Evolutionary conservation across 2,329 filamentous ascomycete genomes (phyloP).

Genomic region (Blastomyces gilchristii): DNA sequence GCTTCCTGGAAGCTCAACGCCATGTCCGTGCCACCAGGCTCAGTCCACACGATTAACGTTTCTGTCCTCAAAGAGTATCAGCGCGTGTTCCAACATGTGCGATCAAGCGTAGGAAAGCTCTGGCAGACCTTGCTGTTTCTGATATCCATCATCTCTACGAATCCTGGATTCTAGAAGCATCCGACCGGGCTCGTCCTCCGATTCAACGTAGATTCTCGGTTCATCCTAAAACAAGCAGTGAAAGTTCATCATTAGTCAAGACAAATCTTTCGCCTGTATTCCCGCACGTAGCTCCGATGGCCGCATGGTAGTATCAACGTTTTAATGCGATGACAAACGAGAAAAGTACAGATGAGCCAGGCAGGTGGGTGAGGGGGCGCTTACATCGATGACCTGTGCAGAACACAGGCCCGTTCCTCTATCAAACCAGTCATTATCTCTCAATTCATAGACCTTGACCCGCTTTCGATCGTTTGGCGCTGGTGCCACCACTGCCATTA

Average conservation of each 20-base stretch:
- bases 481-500: slow-evolving; percentile 40
- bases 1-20: slow-evolving; percentile 96
- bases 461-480: slow-evolving; percentile 46
- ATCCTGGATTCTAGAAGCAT: slow-evolving; percentile 83
- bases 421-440: slow-evolving; percentile 99
- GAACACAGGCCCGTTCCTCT: slow-evolving; percentile 92
- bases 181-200: slow-evolving; percentile 79
- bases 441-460: slow-evolving; percentile 98
- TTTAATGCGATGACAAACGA: background rate
- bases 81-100: slow-evolving; percentile 15
- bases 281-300: background rate
- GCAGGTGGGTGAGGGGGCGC: slow-evolving; percentile 23
- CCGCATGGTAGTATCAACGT: background rate
- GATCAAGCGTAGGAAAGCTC: slow-evolving; percentile 17
- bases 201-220: slow-evolving; percentile 79
- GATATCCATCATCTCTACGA: slow-evolving; percentile 87
- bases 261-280: background rate
- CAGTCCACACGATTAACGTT: slow-evolving; percentile 97
- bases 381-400: slow-evolving; percentile 62
- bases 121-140: slow-evolving; percentile 81
- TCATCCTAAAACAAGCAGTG: slow-evolving; percentile 52
- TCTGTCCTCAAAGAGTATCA: slow-evolving; percentile 45
- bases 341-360: background rate
- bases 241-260: background rate
- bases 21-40: slow-evolving; percentile 86